Evolutionary conservation across 306 rosid species (phyloP).

Genomic region (Luffa aegyptiaca): DNA sequence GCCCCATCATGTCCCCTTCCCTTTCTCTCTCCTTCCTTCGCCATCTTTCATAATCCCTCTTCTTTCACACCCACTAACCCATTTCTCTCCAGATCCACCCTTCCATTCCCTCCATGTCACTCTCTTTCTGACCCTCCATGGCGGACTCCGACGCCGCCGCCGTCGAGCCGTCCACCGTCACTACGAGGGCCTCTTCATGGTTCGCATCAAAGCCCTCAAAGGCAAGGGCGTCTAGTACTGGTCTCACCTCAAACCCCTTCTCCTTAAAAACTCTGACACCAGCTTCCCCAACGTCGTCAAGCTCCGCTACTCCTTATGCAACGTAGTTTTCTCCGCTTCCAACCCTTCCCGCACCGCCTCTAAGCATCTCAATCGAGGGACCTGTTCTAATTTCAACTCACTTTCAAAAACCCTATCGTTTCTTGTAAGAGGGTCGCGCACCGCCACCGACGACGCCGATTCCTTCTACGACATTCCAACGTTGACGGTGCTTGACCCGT

Average conservation of each 20-base stretch:
- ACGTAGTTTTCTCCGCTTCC: constrained; percentile 85
- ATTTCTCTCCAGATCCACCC: neutral
- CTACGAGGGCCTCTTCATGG: constrained; percentile 66
- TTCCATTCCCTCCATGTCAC: neutral
- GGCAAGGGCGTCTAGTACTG: constrained; percentile 98
- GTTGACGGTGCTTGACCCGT: constrained; percentile 37
- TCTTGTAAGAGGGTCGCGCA: constrained; percentile 38
- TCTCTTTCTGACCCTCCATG: neutral
- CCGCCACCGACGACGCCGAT: too few relatives aligned
- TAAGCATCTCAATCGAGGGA: constrained; percentile 81
- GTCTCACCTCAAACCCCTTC: constrained; percentile 72
- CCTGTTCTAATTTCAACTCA: constrained; percentile 78
- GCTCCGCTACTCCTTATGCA: constrained; percentile 67
- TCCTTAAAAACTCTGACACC: constrained; percentile 50
- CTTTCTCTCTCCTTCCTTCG: neutral
- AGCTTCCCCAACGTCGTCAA: constrained; percentile 75
- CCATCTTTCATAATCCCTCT: neutral
- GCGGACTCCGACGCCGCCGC: constrained; percentile 45
- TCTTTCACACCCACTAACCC: neutral
- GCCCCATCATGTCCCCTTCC: neutral
- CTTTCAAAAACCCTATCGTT: constrained; percentile 39
- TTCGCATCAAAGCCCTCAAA: constrained; percentile 69
- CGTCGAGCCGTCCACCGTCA: constrained; percentile 57
- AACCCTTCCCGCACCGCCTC: constrained; percentile 88
- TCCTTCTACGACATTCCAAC: constrained; percentile 31